These are phyloP conservation scores for Pichia kluyveri DNA, from an alignment of 805 yeast genomes.

Conservation along the genomic window DNA sequence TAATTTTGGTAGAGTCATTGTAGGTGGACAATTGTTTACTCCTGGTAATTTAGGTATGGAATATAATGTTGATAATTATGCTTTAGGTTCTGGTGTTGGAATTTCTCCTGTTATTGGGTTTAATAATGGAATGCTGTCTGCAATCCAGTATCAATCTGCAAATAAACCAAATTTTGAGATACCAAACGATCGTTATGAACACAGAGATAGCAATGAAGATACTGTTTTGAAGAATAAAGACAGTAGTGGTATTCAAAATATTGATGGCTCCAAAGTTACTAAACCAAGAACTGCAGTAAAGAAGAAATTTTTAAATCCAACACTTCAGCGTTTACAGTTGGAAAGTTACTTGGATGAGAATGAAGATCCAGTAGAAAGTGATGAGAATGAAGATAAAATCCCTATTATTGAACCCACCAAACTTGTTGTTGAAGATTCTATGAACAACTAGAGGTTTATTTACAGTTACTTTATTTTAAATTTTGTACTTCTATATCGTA, in stretches of 20 bases:
- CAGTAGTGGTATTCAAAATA: neutral
- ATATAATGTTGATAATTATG: conserved; percentile 2
- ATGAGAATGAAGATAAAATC: neutral
- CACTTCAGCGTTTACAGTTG: conserved; percentile 12
- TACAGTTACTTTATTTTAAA: neutral
- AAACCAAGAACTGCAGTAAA: conserved; percentile 1
- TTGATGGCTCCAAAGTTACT: neutral
- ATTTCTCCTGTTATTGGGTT: conserved; percentile 13
- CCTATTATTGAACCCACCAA: neutral
- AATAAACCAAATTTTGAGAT: neutral
- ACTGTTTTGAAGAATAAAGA: too few species aligned
- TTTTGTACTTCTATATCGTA: neutral
- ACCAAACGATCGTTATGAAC: neutral
- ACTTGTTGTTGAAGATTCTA: neutral
- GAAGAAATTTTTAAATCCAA: conserved; percentile 11
- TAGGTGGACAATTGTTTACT: conserved; percentile 7
- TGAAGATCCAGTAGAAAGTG: neutral
- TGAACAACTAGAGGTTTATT: too few species aligned
- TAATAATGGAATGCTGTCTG: conserved; percentile 9
- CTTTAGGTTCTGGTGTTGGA: neutral
- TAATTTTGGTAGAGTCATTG: conserved; percentile 2
- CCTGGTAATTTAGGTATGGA: conserved; percentile 5
- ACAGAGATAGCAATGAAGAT: neutral
- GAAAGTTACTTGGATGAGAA: conserved; percentile 7
- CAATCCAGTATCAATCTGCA: conserved; percentile 3